Conservation (phyloP, 495 filamentous ascomycete species). For the Emericellopsis terricola region DNA sequence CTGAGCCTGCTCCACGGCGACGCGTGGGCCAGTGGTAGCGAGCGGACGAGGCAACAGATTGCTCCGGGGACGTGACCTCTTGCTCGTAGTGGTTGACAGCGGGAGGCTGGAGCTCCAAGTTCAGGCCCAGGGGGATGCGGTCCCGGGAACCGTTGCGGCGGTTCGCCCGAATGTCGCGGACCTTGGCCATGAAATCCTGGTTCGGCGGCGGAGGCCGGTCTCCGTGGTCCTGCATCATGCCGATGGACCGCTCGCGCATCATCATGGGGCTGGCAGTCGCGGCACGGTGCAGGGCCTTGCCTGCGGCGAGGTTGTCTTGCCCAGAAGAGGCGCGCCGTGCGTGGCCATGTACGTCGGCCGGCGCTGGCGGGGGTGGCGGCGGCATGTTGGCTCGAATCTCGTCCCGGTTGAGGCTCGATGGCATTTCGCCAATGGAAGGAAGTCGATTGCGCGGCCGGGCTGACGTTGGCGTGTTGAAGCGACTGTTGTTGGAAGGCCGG, state of each 20-base stretch:
- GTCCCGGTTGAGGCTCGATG: constrained; percentile 18
- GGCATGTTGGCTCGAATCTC: constrained; percentile 12
- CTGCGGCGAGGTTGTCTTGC: constrained; percentile 5
- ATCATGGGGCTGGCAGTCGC: constrained; percentile 33
- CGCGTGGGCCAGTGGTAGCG: constrained; percentile 28
- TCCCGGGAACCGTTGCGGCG: constrained; percentile 53
- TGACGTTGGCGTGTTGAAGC: constrained; percentile 47
- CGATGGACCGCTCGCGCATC: constrained; percentile 15
- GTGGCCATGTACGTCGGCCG: constrained; percentile 1
- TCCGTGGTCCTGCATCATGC: neutral
- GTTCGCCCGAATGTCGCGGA: constrained; percentile 28
- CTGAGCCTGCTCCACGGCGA: constrained; percentile 25
- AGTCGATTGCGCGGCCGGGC: constrained; percentile 51
- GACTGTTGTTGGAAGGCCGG: constrained; percentile 36
- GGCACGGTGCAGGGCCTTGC: constrained; percentile 16
- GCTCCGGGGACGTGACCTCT: constrained; percentile 31
- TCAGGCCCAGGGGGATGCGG: constrained; percentile 66
- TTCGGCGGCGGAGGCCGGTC: constrained; percentile 30
- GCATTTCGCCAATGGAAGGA: constrained; percentile 71
- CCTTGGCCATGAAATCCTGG: constrained; percentile 21
- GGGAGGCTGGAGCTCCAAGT: constrained; percentile 48
- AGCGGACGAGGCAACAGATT: constrained; percentile 23
- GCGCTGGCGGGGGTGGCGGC: constrained; percentile 10
- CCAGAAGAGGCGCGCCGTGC: constrained; percentile 1
- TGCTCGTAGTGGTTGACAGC: constrained; percentile 25